Evolutionary conservation across 805 yeast species (phyloP), one percentile per base, ranked within the genome.

Genomic region (Kluyveromyces dobzhanskii): DNA sequence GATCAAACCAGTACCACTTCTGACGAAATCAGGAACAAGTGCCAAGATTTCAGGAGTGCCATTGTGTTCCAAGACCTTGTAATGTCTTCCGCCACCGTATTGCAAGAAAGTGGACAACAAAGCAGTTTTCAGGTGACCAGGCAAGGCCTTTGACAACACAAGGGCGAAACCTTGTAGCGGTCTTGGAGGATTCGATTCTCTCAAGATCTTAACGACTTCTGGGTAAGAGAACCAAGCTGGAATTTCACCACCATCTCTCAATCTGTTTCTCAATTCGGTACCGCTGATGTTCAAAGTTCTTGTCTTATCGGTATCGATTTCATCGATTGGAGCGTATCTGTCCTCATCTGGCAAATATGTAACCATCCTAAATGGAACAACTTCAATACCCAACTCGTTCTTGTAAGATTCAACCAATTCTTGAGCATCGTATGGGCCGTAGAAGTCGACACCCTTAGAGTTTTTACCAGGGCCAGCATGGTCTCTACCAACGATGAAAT

Each of bases 161-260:
- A 87, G 66, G 7, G 85, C 84, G 62, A 88, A 90, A 26, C 97
- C 97, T 67, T 90, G 97, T 43, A 71, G 62, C 43, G 71, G 76
- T 65, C 97, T 78, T 47, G 97, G 95, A 41, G 97, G 97, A 62
- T 88, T 88, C 33, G 88, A 76, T 53, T 85, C 90, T 60, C 97
- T 80, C 53, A 88, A 73, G 44, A 90, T 87, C 61, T 75, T 74
- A 44, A 90, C 97, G 38, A 90, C 96, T 64, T 88, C 97, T 3
- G 96, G 95, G 66, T 88, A 88, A 4, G 96, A 85, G 66, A 90
- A 88, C 97, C 97, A 88, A 59, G 77, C 92, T 46, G 97, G 97
- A 51, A 88, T 90, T 45, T 80, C 80, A 31, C 81, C 72, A 43
- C 97, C 97, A 44, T 80, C 82, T 67, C 78, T 80, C 59, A 88